A percentile compares a stretch with the other conserved stretches of the same genome.
Evolutionary conservation across 768 basidiomycete species (phyloP).

Genomic region (Termitomyces sp.): DNA sequence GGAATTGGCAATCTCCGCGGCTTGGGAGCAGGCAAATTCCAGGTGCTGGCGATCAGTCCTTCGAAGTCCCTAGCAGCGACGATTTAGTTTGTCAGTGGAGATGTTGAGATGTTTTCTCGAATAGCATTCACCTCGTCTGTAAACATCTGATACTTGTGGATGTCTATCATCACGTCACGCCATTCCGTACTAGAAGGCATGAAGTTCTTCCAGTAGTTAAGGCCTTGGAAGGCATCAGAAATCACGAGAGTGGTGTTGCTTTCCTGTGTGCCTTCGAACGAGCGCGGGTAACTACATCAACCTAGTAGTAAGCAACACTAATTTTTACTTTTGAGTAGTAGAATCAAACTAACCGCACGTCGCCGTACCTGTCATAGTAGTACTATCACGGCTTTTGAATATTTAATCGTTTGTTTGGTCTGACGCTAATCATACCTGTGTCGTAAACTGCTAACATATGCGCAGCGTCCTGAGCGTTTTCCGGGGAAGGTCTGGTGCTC

Average conservation of each 20-base stretch:
- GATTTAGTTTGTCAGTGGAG: not conserved
- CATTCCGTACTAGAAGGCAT: constrained; percentile 38
- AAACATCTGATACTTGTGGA: constrained; percentile 77
- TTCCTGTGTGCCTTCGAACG: constrained; percentile 27
- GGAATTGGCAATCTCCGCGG: constrained; percentile 39
- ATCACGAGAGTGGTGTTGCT: constrained; percentile 65
- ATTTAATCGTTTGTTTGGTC: not conserved
- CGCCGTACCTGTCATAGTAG: constrained; percentile 69
- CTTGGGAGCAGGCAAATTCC: constrained; percentile 50
- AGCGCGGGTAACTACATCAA: constrained; percentile 21
- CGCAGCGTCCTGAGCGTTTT: not conserved
- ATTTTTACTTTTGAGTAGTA: not conserved
- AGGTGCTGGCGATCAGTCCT: constrained; percentile 43
- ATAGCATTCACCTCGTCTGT: constrained; percentile 40
- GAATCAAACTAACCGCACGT: constrained; percentile 47
- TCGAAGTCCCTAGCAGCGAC: constrained; percentile 31
- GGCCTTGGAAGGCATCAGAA: constrained; percentile 75
- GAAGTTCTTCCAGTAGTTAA: constrained; percentile 65
- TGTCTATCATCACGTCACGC: constrained; percentile 72
- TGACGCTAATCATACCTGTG: constrained; percentile 26
- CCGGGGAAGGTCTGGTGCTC: constrained; percentile 22
- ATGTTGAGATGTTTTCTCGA: not conserved
- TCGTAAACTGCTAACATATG: constrained; percentile 39
- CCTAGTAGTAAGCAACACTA: not conserved
- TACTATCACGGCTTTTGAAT: constrained; percentile 35